These are phyloP conservation scores for Xylaria sp. DNA, from an alignment of 2,329 filamentous ascomycete genomes.

Conservation along the genomic window DNA sequence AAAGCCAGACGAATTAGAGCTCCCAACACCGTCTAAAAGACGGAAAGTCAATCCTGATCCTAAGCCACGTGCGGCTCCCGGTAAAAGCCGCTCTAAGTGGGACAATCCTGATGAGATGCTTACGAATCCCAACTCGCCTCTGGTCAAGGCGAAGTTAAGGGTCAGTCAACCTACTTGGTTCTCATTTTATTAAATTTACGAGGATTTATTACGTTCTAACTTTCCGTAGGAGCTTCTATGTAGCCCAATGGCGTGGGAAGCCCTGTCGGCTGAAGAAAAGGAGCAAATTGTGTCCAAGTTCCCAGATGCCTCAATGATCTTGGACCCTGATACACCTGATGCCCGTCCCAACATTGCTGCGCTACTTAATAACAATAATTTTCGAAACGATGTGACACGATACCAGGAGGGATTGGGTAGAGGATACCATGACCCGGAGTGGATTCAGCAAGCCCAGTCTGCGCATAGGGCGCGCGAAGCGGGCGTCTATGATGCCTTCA, in stretches of 20 bases:
- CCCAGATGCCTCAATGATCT: conserved; percentile 53
- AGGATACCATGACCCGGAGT: conserved; percentile 64
- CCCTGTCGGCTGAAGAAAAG: conserved; percentile 51
- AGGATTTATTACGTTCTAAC: neutral
- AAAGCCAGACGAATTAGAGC: conserved; percentile 36
- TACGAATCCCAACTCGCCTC: conserved; percentile 51
- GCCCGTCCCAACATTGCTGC: conserved; percentile 56
- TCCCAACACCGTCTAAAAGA: conserved; percentile 43
- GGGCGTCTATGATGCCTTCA: conserved; percentile 63
- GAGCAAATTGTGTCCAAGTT: conserved; percentile 52
- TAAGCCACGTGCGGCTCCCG: conserved; percentile 44
- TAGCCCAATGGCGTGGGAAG: conserved; percentile 53
- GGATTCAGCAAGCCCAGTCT: conserved; percentile 63
- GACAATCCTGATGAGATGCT: conserved; percentile 51
- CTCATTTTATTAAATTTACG: neutral
- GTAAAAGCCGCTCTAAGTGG: conserved; percentile 46
- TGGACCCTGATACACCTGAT: conserved; percentile 50
- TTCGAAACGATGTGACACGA: conserved; percentile 59
- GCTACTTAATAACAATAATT: conserved; percentile 60
- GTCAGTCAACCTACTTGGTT: conserved; percentile 42
- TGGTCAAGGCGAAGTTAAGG: conserved; percentile 51
- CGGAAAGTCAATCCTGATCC: conserved; percentile 40
- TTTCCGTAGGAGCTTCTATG: conserved; percentile 51
- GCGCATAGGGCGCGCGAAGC: conserved; percentile 61
- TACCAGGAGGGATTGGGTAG: conserved; percentile 59